These are phyloP conservation scores for Epichloe brachyelytri DNA, from an alignment of 2,329 filamentous ascomycete genomes.

Conservation along the genomic window DNA sequence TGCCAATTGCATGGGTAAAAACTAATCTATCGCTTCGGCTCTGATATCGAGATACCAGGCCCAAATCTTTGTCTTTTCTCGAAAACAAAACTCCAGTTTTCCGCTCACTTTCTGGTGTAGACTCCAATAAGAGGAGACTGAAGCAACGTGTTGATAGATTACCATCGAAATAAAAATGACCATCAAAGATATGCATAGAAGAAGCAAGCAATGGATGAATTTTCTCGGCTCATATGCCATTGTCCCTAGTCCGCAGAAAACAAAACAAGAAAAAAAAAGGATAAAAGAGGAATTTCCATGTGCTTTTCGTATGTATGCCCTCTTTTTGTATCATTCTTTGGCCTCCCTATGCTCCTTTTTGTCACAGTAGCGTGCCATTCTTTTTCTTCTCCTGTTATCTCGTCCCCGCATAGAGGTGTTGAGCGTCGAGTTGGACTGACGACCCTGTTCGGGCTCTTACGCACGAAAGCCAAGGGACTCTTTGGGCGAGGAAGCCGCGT, in stretches of 20 bases:
- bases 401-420: not conserved
- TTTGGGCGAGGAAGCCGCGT: not conserved
- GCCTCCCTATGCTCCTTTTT: not conserved
- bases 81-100: not conserved
- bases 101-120: not conserved
- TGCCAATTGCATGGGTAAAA: not conserved
- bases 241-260: not conserved
- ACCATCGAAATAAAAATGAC: not conserved
- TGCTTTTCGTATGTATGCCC: slow-evolving; percentile 3
- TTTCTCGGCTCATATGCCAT: not conserved
- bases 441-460: not conserved
- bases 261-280: not conserved
- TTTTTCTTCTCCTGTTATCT: not conserved
- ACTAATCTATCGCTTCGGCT: not conserved
- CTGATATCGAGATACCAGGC: not conserved
- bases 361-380: not conserved
- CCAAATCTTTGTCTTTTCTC: not conserved
- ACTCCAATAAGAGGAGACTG: not conserved
- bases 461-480: not conserved
- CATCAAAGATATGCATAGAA: slow-evolving; percentile 2
- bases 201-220: not conserved
- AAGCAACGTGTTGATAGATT: not conserved
- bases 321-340: not conserved
- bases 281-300: not conserved
- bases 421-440: not conserved